Conservation (phyloP, 2,329 filamentous ascomycete genomes). For the Hypoxylon sp. region DNA sequence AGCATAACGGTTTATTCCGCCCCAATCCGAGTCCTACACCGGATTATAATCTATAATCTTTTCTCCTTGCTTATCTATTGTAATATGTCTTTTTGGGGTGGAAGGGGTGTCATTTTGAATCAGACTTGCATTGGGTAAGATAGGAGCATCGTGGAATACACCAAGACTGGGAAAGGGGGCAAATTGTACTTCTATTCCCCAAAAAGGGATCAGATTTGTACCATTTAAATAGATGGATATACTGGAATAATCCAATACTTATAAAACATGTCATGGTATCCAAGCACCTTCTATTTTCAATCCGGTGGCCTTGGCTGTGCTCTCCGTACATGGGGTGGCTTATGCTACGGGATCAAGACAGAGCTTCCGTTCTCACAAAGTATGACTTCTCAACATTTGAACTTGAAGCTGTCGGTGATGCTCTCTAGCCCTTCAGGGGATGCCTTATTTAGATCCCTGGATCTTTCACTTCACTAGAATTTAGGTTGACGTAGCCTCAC, state of each 20-base stretch:
- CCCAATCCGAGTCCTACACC: neutral
- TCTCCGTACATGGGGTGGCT: neutral
- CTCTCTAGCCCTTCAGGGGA: neutral
- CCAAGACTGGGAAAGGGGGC: constrained; percentile 12
- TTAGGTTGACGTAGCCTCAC: neutral
- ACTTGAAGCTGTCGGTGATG: too few species aligned
- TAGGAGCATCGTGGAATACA: constrained; percentile 20
- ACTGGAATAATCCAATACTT: constrained; percentile 10
- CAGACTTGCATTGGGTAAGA: constrained; percentile 23
- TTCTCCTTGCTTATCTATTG: constrained; percentile 1
- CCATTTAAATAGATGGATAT: neutral
- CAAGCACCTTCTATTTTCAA: neutral
- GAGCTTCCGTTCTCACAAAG: neutral
- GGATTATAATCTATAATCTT: constrained; percentile 1
- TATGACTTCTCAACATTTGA: neutral
- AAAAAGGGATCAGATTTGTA: neutral
- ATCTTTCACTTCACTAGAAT: neutral
- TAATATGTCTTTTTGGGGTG: constrained; percentile 5
- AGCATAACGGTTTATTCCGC: constrained; percentile 34
- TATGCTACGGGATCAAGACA: neutral
- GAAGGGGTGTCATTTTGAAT: neutral
- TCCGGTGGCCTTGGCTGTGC: neutral
- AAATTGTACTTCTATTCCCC: constrained; percentile 1
- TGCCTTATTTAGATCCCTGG: neutral
- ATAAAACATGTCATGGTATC: neutral